These are phyloP conservation scores for Magnolia officinalis DNA, from an alignment of 164 flowering plant genomes.

Conservation along the genomic window DNA sequence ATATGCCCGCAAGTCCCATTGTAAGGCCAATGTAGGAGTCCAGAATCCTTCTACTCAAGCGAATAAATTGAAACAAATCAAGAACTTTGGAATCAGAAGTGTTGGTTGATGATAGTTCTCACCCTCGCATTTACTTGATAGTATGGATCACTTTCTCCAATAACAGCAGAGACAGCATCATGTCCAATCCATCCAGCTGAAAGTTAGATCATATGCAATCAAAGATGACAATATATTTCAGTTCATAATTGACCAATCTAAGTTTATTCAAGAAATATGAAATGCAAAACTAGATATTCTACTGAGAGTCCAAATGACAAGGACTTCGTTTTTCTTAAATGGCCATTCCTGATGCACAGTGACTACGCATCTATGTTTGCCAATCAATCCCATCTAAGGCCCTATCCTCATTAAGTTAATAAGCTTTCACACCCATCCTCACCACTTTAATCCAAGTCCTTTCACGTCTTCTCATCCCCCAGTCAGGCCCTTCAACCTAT, in stretches of 20 bases:
- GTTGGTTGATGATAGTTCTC: conserved; percentile 23
- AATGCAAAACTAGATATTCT: background rate
- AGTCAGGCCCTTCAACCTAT: no score
- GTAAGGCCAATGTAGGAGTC: background rate
- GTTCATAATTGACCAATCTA: conserved; percentile 5
- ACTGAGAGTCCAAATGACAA: background rate
- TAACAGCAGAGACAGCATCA: conserved; percentile 77
- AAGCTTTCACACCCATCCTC: no score
- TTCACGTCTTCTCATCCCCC: no score
- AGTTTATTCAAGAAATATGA: conserved; percentile 1
- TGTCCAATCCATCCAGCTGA: conserved; percentile 98
- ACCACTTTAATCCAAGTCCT: no score
- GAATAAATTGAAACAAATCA: background rate
- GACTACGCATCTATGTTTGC: no score
- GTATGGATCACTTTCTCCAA: conserved; percentile 90
- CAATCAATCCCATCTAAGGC: no score
- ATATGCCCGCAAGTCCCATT: background rate
- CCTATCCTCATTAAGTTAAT: no score
- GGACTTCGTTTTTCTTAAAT: no score
- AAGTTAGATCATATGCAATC: conserved; percentile 11
- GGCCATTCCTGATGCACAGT: background rate
- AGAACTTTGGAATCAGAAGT: conserved; percentile 6
- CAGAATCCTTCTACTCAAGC: background rate
- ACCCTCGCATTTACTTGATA: conserved; percentile 73
- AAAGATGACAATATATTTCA: conserved; percentile 1